Evolutionary conservation across 1,284 basidiomycete species (phyloP), one percentile per base, ranked within the genome.

Genomic region (Porogramme epimiltina): DNA sequence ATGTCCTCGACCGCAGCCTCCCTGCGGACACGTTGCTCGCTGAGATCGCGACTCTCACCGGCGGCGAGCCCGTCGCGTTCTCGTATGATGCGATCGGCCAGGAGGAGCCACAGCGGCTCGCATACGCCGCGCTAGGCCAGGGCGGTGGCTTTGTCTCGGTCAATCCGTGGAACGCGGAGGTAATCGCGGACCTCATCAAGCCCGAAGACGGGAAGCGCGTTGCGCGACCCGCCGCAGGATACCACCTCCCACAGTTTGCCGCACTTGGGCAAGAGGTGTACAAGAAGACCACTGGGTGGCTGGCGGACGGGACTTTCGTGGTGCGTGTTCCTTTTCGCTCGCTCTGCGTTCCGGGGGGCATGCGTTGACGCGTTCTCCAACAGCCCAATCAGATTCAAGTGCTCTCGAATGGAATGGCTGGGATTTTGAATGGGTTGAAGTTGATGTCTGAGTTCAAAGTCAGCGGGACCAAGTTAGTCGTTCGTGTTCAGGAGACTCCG

Each of bases 381-480:
- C 38, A 65, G 63, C 61, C 61, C 2, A 61, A 59, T 42, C 53
- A 28, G 2, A 55, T 71, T 1, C 73, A 80, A 58, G 62, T 80
- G 8, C 59, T 84, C 3, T 67, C 74, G 0, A 65, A 67, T 28
- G 81, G 81, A 6, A 61, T 84, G 13, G 58, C 58, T 2, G 79
- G 75, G 3, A 73, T 84, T 16, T 41, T 57, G 0, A 69, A 50
- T 10, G 82, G 76, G 0, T 58, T 84, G 44, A 63, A 71, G 31
- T 66, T 67, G 52, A 45, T 83, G 62, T 61, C 67, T 56, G 58
- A 62, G 3, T 66, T 71, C 6, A 52, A 73, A 48, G 70, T 83
- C n/a, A 81, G 77, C 22, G 78, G 72, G 1, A 60, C 65, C 16
- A 83, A 84, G 59, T 62, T 85, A 9, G 69, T 84, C 15, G 75